Conservation (phyloP, 2,329 filamentous ascomycete species). For the Fusarium penzigii region DNA sequence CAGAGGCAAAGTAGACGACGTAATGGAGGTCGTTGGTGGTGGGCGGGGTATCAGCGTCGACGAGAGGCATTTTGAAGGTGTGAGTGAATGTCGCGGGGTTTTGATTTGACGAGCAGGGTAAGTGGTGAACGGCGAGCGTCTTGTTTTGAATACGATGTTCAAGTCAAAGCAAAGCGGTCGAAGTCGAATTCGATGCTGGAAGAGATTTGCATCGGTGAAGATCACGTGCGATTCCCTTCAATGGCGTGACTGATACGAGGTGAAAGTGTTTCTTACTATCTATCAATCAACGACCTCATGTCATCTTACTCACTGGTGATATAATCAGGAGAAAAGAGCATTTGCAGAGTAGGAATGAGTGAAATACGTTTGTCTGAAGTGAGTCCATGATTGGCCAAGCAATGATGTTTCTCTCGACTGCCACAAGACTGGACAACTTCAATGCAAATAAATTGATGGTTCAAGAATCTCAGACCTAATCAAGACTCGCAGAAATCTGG, state of each 20-base stretch:
- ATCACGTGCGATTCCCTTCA: not conserved
- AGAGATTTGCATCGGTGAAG: not conserved
- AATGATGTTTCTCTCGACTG: too few relatives aligned
- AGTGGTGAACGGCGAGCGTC: not conserved
- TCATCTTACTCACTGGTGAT: too few relatives aligned
- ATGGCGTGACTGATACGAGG: not conserved
- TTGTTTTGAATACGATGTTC: not conserved
- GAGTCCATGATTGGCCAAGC: too few relatives aligned
- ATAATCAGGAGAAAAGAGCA: too few relatives aligned
- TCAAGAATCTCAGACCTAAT: too few relatives aligned
- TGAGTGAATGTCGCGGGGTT: too few relatives aligned
- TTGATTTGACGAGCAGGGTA: not conserved
- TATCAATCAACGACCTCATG: too few relatives aligned
- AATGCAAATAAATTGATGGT: too few relatives aligned
- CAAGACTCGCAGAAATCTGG: too few relatives aligned
- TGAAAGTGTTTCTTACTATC: not conserved
- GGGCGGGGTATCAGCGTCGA: slow-evolving; percentile 27
- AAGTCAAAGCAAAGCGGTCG: not conserved
- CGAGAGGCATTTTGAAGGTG: slow-evolving; percentile 27
- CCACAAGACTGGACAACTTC: too few relatives aligned
- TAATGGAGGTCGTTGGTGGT: slow-evolving; percentile 28
- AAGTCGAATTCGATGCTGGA: not conserved
- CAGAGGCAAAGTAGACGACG: slow-evolving; percentile 34
- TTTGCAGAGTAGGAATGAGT: too few relatives aligned
- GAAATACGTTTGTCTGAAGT: too few relatives aligned